phyloP scores from a whole-genome alignment of 2,329 filamentous ascomycete species.

The Calonectria naviculata region DNA sequence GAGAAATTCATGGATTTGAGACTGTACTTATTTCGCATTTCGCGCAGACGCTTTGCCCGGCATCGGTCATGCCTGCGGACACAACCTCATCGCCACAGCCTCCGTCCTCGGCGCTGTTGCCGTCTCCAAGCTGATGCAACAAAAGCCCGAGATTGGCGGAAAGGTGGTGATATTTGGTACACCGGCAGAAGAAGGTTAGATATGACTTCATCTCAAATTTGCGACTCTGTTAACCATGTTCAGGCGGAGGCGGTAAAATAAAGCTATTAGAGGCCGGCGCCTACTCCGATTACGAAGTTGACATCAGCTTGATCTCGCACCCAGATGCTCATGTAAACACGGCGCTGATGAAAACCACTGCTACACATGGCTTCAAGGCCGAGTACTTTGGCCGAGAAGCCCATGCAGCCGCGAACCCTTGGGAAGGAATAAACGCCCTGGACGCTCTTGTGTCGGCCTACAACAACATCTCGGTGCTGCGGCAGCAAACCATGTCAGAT shows the following conservation, averaged over 20 bases:
- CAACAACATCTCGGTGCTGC: slow-evolving; percentile 32
- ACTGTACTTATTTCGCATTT: neutral
- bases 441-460: slow-evolving; percentile 33
- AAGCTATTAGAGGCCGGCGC: slow-evolving; percentile 33
- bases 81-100: slow-evolving; percentile 35
- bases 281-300: slow-evolving; percentile 32
- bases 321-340: slow-evolving; percentile 27
- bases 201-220: neutral
- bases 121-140: slow-evolving; percentile 25
- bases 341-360: slow-evolving; percentile 27
- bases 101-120: slow-evolving; percentile 30
- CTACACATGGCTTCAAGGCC: slow-evolving; percentile 31
- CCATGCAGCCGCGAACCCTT: slow-evolving; percentile 32
- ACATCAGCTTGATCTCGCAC: slow-evolving; percentile 36
- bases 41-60: slow-evolving; percentile 23
- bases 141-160: slow-evolving; percentile 28
- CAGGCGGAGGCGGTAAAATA: slow-evolving; percentile 30
- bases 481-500: slow-evolving; percentile 30
- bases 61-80: slow-evolving; percentile 33
- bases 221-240: neutral
- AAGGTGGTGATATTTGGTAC: slow-evolving; percentile 36
- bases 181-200: slow-evolving; percentile 30
- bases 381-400: slow-evolving; percentile 26
- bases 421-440: slow-evolving; percentile 34
- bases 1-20: too few species aligned